These are phyloP conservation scores for Solanum piurae DNA, from an alignment of 257 asterid genomes.

Conservation along the genomic window DNA sequence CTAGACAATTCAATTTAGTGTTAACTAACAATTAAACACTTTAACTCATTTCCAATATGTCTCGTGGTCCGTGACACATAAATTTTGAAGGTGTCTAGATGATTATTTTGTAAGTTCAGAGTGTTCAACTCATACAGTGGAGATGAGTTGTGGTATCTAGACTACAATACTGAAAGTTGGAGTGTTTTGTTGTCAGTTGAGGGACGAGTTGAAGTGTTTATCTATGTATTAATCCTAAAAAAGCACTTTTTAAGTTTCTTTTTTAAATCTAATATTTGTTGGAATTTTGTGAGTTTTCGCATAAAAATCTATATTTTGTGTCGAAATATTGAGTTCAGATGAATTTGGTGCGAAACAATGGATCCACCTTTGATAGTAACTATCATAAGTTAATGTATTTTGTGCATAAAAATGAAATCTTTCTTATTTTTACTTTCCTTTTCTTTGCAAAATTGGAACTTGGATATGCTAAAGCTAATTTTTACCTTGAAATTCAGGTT, in stretches of 20 bases:
- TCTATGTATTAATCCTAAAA: neutral
- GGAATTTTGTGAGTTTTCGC: neutral
- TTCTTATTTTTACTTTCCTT: neutral
- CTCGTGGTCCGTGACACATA: neutral
- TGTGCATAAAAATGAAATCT: no score
- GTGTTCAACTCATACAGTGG: neutral
- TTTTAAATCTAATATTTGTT: neutral
- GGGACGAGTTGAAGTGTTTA: neutral
- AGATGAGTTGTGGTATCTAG: neutral
- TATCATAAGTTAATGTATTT: neutral
- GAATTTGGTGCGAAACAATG: neutral
- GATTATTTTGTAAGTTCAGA: neutral
- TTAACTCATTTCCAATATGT: neutral
- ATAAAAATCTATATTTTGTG: neutral
- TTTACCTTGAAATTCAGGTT: slow-evolving; percentile 21
- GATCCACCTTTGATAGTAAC: neutral
- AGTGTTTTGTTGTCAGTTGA: neutral
- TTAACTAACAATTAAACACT: neutral
- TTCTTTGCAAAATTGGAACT: neutral
- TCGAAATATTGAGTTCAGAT: neutral
- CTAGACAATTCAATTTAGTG: neutral
- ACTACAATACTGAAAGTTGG: neutral
- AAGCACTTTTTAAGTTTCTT: neutral
- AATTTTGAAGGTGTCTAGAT: neutral
- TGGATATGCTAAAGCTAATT: neutral